Evolutionary conservation across 768 basidiomycete genomes (phyloP).

Genomic region (Xerocomus potaroensis): DNA sequence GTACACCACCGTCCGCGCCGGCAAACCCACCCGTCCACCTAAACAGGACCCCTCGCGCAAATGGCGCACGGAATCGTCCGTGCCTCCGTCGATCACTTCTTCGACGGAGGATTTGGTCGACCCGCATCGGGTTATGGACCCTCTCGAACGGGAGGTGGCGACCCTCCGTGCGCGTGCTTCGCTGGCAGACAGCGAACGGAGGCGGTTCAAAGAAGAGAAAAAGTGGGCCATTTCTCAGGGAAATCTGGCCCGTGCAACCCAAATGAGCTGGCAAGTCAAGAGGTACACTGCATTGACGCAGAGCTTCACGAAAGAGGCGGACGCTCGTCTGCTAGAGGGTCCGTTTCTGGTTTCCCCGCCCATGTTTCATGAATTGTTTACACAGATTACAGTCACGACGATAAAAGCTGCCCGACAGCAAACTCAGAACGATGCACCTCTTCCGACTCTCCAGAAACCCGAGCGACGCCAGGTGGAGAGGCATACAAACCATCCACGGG

Average conservation of each 20-base stretch:
- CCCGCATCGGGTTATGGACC: constrained; percentile 53
- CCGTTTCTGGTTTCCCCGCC: not conserved
- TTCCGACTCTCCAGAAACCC: constrained; percentile 19
- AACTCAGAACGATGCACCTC: constrained; percentile 6
- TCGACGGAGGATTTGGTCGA: constrained; percentile 64
- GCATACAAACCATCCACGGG: constrained; percentile 29
- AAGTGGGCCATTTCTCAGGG: constrained; percentile 85
- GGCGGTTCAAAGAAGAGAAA: constrained; percentile 79
- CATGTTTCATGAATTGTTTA: constrained; percentile 6
- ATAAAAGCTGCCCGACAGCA: constrained; percentile 22
- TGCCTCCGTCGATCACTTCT: constrained; percentile 57
- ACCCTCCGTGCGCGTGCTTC: constrained; percentile 72
- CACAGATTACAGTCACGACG: constrained; percentile 20
- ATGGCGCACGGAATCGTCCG: constrained; percentile 34
- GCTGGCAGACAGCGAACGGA: constrained; percentile 76
- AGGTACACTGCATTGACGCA: constrained; percentile 76
- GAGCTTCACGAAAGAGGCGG: constrained; percentile 77
- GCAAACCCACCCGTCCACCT: constrained; percentile 24
- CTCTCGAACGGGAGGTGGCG: constrained; percentile 71
- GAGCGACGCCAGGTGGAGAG: constrained; percentile 22
- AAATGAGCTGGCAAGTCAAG: constrained; percentile 84
- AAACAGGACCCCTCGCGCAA: constrained; percentile 28
- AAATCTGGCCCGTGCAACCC: constrained; percentile 65
- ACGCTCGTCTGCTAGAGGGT: constrained; percentile 65
- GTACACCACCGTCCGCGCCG: constrained; percentile 17